Conservation (phyloP, 331 rosid genomes). For the Acacia pycnantha region DNA sequence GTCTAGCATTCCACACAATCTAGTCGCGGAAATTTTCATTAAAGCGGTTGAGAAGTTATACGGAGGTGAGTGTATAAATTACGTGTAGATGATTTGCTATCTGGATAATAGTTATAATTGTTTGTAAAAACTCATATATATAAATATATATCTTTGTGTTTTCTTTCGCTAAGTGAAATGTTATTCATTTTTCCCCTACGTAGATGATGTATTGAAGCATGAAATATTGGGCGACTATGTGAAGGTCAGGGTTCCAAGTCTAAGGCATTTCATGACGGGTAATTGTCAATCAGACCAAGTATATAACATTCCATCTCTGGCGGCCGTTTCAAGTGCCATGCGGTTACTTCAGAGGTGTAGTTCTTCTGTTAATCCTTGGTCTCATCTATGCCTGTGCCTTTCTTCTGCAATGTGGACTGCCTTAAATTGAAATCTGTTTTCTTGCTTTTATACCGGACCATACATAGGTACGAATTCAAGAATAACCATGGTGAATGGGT, state of each 20-base stretch:
- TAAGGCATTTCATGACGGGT: conserved; percentile 51
- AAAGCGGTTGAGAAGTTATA: conserved; percentile 61
- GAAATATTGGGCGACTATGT: conserved; percentile 67
- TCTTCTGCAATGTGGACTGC: conserved; percentile 17
- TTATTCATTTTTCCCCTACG: conserved; percentile 14
- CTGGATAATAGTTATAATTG: neutral
- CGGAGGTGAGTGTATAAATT: conserved; percentile 57
- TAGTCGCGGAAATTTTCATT: conserved; percentile 36
- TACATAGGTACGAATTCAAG: conserved; percentile 74
- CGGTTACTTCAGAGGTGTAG: conserved; percentile 64
- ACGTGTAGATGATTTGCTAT: neutral
- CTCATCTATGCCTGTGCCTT: conserved; percentile 7
- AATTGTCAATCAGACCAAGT: conserved; percentile 44
- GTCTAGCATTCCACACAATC: conserved; percentile 55
- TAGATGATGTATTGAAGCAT: conserved; percentile 63
- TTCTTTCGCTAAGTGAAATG: neutral
- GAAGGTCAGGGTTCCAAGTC: conserved; percentile 63
- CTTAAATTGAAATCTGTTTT: conserved; percentile 1
- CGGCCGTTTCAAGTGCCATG: conserved; percentile 80
- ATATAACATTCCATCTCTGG: conserved; percentile 66
- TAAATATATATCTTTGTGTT: too few species aligned
- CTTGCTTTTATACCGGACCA: conserved; percentile 14
- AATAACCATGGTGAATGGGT: conserved; percentile 85
- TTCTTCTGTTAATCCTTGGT: conserved; percentile 17
- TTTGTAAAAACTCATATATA: neutral